Conservation (phyloP, 2,329 filamentous ascomycete species). For the Fusarium succisae region DNA sequence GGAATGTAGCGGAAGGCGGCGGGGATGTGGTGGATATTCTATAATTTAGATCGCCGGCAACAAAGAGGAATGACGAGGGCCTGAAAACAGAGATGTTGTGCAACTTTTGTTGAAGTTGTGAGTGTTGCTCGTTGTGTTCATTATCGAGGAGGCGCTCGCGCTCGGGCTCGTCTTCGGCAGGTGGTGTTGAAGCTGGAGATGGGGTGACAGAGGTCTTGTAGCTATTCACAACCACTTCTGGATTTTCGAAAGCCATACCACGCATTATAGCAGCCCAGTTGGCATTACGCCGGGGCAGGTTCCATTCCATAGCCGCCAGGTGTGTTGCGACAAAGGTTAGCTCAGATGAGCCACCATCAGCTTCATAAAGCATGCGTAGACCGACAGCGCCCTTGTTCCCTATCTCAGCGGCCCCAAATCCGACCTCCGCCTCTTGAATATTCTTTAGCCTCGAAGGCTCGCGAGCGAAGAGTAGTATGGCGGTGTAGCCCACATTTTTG, state of each 20-base stretch:
- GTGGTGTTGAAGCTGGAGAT: constrained; percentile 34
- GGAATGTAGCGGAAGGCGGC: constrained; percentile 69
- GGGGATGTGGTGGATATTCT: constrained; percentile 78
- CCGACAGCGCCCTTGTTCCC: constrained; percentile 96
- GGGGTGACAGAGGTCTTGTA: constrained; percentile 39
- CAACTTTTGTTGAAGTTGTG: constrained; percentile 55
- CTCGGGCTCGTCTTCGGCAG: constrained; percentile 41
- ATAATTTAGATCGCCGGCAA: constrained; percentile 95
- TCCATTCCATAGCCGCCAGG: constrained; percentile 87
- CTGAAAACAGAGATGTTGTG: constrained; percentile 76
- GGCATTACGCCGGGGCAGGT: constrained; percentile 77
- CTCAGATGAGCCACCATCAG: constrained; percentile 57
- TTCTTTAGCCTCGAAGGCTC: constrained; percentile 67
- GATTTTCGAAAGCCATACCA: constrained; percentile 77
- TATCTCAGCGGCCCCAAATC: constrained; percentile 87
- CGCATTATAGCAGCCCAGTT: constrained; percentile 90
- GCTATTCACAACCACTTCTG: constrained; percentile 49
- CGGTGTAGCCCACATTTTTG: constrained; percentile 88
- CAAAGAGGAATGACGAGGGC: constrained; percentile 79
- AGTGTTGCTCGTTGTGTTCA: constrained; percentile 48
- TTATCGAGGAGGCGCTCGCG: constrained; percentile 48
- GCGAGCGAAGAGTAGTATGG: constrained; percentile 83
- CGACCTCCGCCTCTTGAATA: constrained; percentile 82
- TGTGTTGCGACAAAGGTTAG: constrained; percentile 91
- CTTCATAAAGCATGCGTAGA: constrained; percentile 71